These are phyloP conservation scores for Cantharellus cinnabarinus DNA, from an alignment of 768 basidiomycete genomes.

Conservation along the genomic window DNA sequence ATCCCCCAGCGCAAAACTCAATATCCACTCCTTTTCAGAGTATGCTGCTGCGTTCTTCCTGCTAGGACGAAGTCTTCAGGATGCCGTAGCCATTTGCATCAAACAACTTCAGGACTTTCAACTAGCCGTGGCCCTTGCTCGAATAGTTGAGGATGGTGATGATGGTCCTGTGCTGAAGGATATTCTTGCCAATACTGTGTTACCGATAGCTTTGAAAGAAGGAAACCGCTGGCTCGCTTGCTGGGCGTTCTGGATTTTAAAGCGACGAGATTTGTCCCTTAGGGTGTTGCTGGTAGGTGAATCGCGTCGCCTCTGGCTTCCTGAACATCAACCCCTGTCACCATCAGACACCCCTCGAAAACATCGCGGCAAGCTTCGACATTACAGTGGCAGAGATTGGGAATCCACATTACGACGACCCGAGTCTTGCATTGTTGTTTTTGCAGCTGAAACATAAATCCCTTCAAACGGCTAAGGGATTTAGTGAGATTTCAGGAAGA, in stretches of 20 bases:
- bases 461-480: conserved; percentile 81
- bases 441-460: conserved; percentile 79
- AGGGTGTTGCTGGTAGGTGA: conserved; percentile 61
- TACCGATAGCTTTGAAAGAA: conserved; percentile 66
- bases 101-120: conserved; percentile 80
- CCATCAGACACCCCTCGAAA: conserved; percentile 37
- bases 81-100: conserved; percentile 79
- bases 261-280: conserved; percentile 73
- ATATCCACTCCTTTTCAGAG: conserved; percentile 27
- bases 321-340: background rate
- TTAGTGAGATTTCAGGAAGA: conserved; percentile 69
- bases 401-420: conserved; percentile 82
- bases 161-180: conserved; percentile 55
- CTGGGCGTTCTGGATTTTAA: conserved; percentile 94
- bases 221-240: conserved; percentile 88
- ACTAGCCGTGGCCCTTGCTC: conserved; percentile 69
- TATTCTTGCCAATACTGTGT: conserved; percentile 51
- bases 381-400: conserved; percentile 44
- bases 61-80: conserved; percentile 68
- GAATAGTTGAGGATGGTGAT: conserved; percentile 63
- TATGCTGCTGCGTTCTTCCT: conserved; percentile 99
- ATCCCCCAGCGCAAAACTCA: background rate
- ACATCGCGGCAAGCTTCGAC: conserved; percentile 39
- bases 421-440: conserved; percentile 76
- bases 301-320: background rate